Percentiles rank a stretch among this genome's conserved stretches.
Evolutionary conservation across 495 filamentous ascomycete genomes (phyloP).

Genomic region (Talaromyces wortmannii): DNA sequence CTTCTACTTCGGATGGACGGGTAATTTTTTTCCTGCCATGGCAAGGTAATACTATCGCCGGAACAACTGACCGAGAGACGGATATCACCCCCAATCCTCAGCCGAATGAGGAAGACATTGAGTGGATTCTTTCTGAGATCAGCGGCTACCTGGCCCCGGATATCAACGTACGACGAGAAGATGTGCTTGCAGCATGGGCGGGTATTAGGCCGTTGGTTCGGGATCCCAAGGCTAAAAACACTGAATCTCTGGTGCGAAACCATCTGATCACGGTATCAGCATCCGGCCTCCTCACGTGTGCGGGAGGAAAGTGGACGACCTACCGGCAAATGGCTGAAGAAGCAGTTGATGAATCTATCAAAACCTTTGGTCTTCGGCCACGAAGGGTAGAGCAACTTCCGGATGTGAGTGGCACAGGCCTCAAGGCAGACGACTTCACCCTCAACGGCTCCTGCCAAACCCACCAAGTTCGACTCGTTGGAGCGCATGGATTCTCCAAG

Average conservation of each 20-base stretch:
- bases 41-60: constrained; percentile 98
- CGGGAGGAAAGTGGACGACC: constrained; percentile 99
- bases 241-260: constrained; percentile 91
- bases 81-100: constrained; percentile 74
- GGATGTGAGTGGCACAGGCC: constrained; percentile 65
- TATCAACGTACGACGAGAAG: constrained; percentile 87
- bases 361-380: constrained; percentile 64
- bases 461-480: constrained; percentile 80
- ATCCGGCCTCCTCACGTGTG: constrained; percentile 85
- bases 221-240: constrained; percentile 89
- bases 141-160: constrained; percentile 84
- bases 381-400: constrained; percentile 53
- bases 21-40: constrained; percentile 99
- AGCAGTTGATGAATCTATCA: constrained; percentile 84
- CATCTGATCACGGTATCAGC: constrained; percentile 84
- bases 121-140: constrained; percentile 93
- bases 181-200: constrained; percentile 94
- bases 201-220: constrained; percentile 91
- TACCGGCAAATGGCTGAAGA: constrained; percentile 99
- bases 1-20: constrained; percentile 86
- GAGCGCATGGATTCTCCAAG: constrained; percentile 90
- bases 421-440: constrained; percentile 63
- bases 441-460: constrained; percentile 89
- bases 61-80: constrained; percentile 90
- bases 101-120: constrained; percentile 86